Evolutionary conservation across 2,329 filamentous ascomycete species (phyloP).

Genomic region (Cordyceps cicadae): DNA sequence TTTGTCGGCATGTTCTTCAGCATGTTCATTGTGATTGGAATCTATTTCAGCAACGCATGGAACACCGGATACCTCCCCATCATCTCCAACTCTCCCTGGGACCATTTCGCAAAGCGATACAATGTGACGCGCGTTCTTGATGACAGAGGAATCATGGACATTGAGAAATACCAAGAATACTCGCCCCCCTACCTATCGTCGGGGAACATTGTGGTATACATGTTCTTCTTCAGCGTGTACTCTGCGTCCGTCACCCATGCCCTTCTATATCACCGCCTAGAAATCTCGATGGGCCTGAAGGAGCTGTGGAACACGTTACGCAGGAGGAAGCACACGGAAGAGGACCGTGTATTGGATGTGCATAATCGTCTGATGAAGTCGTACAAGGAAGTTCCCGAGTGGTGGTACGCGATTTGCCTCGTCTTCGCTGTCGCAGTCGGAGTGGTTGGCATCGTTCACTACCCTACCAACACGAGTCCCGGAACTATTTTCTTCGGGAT

Average conservation of each 20-base stretch:
- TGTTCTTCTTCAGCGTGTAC: conserved; percentile 22
- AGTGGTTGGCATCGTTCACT: conserved; percentile 30
- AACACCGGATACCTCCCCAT: conserved; percentile 37
- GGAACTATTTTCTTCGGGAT: conserved; percentile 34
- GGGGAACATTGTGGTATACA: conserved; percentile 24
- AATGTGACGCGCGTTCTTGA: conserved; percentile 26
- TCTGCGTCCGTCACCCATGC: conserved; percentile 21
- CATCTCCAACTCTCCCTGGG: conserved; percentile 34
- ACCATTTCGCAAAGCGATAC: conserved; percentile 33
- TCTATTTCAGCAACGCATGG: conserved; percentile 36
- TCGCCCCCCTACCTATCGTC: conserved; percentile 30
- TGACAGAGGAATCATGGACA: conserved; percentile 29
- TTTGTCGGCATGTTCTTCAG: conserved; percentile 28
- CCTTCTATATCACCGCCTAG: conserved; percentile 22
- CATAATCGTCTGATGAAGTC: conserved; percentile 26
- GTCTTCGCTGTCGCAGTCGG: conserved; percentile 27
- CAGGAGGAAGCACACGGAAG: conserved; percentile 14
- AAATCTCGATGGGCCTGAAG: conserved; percentile 20
- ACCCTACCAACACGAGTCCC: conserved; percentile 33
- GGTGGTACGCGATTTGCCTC: conserved; percentile 33
- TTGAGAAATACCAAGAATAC: conserved; percentile 31
- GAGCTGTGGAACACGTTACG: conserved; percentile 19
- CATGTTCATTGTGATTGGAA: conserved; percentile 30
- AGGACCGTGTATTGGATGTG: conserved; percentile 18
- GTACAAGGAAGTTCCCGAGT: conserved; percentile 30